phyloP scores from a whole-genome alignment of 2,329 filamentous ascomycete genomes.

The Mycocentrospora acerina region DNA sequence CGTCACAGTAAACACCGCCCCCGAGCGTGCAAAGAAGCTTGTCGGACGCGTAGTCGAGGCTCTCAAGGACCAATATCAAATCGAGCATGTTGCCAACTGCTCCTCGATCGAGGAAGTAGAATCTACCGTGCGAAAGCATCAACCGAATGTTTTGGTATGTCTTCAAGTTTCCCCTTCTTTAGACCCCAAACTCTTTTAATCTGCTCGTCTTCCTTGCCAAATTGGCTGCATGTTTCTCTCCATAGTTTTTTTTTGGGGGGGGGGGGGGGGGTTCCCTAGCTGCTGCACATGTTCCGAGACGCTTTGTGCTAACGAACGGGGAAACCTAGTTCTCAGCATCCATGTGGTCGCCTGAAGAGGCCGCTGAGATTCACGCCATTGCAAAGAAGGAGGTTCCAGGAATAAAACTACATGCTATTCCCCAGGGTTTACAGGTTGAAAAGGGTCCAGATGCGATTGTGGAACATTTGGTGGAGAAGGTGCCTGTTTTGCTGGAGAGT shows the following conservation, averaged over 20 bases:
- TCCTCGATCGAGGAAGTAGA: constrained; percentile 60
- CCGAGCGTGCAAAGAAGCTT: constrained; percentile 63
- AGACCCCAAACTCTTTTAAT: too few relatives aligned
- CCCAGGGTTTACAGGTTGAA: constrained; percentile 56
- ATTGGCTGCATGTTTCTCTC: too few relatives aligned
- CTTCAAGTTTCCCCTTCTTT: too few relatives aligned
- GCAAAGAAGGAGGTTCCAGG: constrained; percentile 50
- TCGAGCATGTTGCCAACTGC: constrained; percentile 63
- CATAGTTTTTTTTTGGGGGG: too few relatives aligned
- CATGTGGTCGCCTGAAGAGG: constrained; percentile 58
- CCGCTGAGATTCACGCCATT: constrained; percentile 47
- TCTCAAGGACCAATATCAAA: constrained; percentile 64
- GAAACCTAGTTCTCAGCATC: constrained; percentile 66
- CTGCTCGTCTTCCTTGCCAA: neutral
- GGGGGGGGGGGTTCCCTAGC: too few relatives aligned
- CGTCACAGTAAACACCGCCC: constrained; percentile 68
- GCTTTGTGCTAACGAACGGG: too few relatives aligned
- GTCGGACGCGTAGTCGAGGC: constrained; percentile 63
- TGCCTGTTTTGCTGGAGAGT: constrained; percentile 37
- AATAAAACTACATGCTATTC: constrained; percentile 56
- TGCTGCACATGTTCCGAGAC: too few relatives aligned
- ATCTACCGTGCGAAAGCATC: constrained; percentile 52
- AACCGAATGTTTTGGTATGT: constrained; percentile 58
- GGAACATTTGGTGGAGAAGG: constrained; percentile 50
- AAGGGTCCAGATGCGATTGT: constrained; percentile 58